Conservation (phyloP, 1,284 basidiomycete species). For the Clitocybe nebularis region DNA sequence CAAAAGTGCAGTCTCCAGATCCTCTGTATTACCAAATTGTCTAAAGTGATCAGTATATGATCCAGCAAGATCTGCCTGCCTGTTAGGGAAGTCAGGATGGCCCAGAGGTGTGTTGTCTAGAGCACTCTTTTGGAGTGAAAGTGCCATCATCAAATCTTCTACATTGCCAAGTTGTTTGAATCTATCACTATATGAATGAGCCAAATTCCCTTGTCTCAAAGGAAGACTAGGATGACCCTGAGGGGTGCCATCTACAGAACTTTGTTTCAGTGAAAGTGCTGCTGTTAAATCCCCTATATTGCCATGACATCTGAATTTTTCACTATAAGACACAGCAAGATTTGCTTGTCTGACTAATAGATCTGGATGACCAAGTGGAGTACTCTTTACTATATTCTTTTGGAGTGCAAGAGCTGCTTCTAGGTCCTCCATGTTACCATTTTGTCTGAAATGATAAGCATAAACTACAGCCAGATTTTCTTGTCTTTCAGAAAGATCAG, state of each 20-base stretch:
- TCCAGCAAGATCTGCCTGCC: too few relatives aligned
- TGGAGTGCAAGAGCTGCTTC: background rate
- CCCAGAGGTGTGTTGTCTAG: too few relatives aligned
- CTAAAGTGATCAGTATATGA: too few relatives aligned
- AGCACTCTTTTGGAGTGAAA: too few relatives aligned
- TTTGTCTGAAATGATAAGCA: background rate
- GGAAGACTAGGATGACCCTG: background rate
- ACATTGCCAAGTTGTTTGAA: background rate
- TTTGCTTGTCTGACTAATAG: background rate
- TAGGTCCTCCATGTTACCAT: background rate
- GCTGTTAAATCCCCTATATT: background rate
- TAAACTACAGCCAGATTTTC: background rate
- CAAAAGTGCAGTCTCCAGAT: too few relatives aligned
- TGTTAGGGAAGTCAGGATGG: too few relatives aligned
- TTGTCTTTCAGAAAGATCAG: background rate
- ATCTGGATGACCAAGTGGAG: background rate
- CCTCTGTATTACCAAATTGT: too few relatives aligned
- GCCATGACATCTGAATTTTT: background rate
- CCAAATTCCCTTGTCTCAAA: background rate
- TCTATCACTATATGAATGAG: conserved; percentile 37
- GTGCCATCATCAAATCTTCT: background rate
- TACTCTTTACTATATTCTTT: background rate
- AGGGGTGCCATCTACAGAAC: background rate
- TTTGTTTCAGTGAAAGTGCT: background rate
- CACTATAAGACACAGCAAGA: background rate